Evolutionary conservation across 2,329 filamentous ascomycete genomes (phyloP).

Genomic region (Penicillium aurantiogriseum): DNA sequence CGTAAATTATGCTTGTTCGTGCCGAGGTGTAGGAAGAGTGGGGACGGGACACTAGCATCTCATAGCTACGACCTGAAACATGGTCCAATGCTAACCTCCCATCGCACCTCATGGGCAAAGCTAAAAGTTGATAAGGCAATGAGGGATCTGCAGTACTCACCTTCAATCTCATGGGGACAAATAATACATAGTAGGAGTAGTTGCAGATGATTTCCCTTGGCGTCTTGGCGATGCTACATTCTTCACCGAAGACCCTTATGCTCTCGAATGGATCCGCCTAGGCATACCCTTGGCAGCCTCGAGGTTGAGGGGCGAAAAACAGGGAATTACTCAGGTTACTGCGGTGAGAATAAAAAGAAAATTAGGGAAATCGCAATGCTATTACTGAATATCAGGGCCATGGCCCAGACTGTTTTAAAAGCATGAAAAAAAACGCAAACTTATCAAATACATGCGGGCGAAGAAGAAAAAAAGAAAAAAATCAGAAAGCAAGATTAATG

Average conservation of each 20-base stretch:
- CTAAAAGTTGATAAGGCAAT: neutral
- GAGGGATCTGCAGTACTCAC: neutral
- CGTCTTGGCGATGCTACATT: slow-evolving; percentile 13
- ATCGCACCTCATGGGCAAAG: slow-evolving; percentile 2
- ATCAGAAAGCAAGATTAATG: slow-evolving; percentile 23
- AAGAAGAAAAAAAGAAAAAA: slow-evolving; percentile 11
- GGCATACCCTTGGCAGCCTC: slow-evolving; percentile 2
- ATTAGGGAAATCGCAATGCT: slow-evolving; percentile 9
- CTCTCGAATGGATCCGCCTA: neutral
- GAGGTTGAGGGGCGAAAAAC: neutral
- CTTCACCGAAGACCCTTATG: slow-evolving; percentile 7
- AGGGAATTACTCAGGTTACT: neutral
- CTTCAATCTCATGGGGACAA: neutral
- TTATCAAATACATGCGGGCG: slow-evolving; percentile 27
- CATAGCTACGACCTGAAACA: neutral
- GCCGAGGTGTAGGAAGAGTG: neutral
- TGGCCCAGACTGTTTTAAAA: slow-evolving; percentile 10
- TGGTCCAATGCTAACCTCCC: neutral
- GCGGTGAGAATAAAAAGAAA: slow-evolving; percentile 1
- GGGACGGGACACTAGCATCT: neutral
- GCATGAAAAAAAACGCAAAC: slow-evolving; percentile 4
- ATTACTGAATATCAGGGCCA: slow-evolving; percentile 12
- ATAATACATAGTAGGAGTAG: neutral
- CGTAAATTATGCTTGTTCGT: neutral
- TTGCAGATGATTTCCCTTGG: slow-evolving; percentile 17